These are phyloP conservation scores for Lentinus polychrous DNA, from an alignment of 1,284 basidiomycete genomes.

Conservation along the genomic window DNA sequence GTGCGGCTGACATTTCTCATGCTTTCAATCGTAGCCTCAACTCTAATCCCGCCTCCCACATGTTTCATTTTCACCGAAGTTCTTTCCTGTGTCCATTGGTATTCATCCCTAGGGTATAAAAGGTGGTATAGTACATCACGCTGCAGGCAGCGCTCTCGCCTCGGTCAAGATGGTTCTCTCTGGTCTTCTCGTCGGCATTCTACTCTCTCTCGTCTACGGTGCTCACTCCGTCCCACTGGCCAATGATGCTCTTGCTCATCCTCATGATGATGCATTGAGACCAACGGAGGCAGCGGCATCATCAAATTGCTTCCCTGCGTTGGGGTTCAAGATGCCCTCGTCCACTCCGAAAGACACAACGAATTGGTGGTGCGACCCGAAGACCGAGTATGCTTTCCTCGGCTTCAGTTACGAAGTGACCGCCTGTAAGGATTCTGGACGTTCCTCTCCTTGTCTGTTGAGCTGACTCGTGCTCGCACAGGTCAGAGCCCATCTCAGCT, in stretches of 20 bases:
- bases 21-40: too few species aligned
- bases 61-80: too few species aligned
- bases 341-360: conserved; percentile 27
- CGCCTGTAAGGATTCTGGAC: conserved; percentile 33
- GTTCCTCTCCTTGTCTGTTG: not conserved
- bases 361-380: conserved; percentile 51
- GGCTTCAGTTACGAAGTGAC: conserved; percentile 60
- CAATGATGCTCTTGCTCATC: not conserved
- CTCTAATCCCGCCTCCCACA: too few species aligned
- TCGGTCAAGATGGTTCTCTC: not conserved
- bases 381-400: conserved; percentile 53
- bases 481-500: conserved; percentile 36
- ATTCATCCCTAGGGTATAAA: too few species aligned
- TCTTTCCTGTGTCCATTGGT: too few species aligned
- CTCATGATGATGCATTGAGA: not conserved
- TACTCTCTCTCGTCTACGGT: not conserved
- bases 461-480: conserved; percentile 5
- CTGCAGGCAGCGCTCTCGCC: not conserved
- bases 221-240: not conserved
- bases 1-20: too few species aligned
- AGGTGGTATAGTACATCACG: too few species aligned
- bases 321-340: conserved; percentile 47
- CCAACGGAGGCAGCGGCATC: not conserved
- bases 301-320: conserved; percentile 36
- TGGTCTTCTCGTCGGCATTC: not conserved